Percentiles rank a stretch among this genome's conserved stretches.
Evolutionary conservation across 2,329 filamentous ascomycete species (phyloP).

Genomic region (Aspergillaceae sp.): DNA sequence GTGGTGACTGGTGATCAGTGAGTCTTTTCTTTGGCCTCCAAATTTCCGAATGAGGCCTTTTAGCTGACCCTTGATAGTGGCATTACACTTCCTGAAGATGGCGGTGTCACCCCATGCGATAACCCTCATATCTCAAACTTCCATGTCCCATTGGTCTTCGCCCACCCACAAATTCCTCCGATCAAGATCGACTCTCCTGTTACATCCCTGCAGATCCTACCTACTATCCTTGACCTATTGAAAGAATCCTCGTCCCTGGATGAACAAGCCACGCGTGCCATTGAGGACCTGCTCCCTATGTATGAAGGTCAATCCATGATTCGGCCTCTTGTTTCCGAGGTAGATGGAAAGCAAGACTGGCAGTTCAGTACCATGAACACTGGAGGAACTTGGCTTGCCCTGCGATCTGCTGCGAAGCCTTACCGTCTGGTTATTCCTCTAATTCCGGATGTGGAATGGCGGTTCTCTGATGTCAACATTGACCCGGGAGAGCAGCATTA

Average conservation of each 20-base stretch:
- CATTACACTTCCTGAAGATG: constrained; percentile 27
- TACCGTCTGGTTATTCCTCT: constrained; percentile 25
- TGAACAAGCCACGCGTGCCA: constrained; percentile 11
- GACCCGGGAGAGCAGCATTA: constrained; percentile 16
- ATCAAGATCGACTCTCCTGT: constrained; percentile 22
- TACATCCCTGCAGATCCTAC: constrained; percentile 22
- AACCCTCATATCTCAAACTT: constrained; percentile 27
- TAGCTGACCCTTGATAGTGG: constrained; percentile 7
- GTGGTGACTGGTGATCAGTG: constrained; percentile 29
- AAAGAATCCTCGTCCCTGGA: constrained; percentile 23
- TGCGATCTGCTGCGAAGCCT: constrained; percentile 22
- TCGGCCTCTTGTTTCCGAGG: constrained; percentile 15
- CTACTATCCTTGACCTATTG: constrained; percentile 24
- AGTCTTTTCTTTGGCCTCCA: constrained; percentile 1
- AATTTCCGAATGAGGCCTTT: too few species aligned
- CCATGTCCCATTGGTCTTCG: constrained; percentile 25
- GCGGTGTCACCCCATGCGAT: constrained; percentile 25
- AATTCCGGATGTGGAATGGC: constrained; percentile 26
- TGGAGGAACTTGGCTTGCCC: constrained; percentile 22
- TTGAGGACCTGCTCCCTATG: constrained; percentile 18
- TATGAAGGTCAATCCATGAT: constrained; percentile 29
- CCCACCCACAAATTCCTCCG: constrained; percentile 23
- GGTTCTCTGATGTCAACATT: constrained; percentile 20
- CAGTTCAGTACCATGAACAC: constrained; percentile 31
- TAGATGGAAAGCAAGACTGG: constrained; percentile 19